Evolutionary conservation across 1,284 basidiomycete genomes (phyloP), one percentile per base, ranked within the genome.

Genomic region (Athelia psychrophila): DNA sequence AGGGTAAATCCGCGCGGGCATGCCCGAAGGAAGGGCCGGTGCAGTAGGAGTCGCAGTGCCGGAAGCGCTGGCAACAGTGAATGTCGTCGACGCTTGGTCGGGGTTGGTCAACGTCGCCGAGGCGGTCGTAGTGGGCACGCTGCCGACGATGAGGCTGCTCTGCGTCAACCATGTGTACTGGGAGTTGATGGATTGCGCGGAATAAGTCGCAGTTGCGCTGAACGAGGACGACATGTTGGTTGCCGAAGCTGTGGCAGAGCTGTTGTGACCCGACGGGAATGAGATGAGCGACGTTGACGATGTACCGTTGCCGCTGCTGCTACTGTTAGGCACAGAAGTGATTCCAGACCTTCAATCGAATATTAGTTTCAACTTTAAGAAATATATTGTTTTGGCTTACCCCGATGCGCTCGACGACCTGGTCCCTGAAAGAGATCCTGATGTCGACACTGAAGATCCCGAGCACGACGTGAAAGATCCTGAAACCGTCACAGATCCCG

Each of bases 1-100:
- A n/a, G 87, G 82, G 48, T 80, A 76, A 54, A 91, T 89, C 53
- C 75, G 70, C 13, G 60, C 67, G 16, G 89, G 86, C 3, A 90
- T 68, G 51, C 74, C 75, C 0, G 74, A 68, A 0, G 88, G 88
- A 19, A 91, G 71, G 0, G 78, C 60, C 2, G 71, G 64, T 3
- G 65, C 56, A 0, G 68, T 63, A 2, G 77, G 68, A 16, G 66
- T 56, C 1, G 70, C 46, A n/a, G 67, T 60, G 3, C 68, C 54
- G 2, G 65, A 59, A 4, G 65, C 49, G 1, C 57, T 51, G 6
- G 62, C 56, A n/a, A 62, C 44, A 13, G 68, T 58, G 13, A 74
- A 10, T 1, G 79, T 80, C 1, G 79, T 78, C 8, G 74, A 65
- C 0, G 74, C 64, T 51, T 72, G 66, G 58, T 89, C 87, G 9